Percentiles rank a stretch among this genome's conserved stretches.
phyloP scores from a whole-genome alignment of 768 basidiomycete genomes.

The Rhodotorula sphaerocarpa region DNA sequence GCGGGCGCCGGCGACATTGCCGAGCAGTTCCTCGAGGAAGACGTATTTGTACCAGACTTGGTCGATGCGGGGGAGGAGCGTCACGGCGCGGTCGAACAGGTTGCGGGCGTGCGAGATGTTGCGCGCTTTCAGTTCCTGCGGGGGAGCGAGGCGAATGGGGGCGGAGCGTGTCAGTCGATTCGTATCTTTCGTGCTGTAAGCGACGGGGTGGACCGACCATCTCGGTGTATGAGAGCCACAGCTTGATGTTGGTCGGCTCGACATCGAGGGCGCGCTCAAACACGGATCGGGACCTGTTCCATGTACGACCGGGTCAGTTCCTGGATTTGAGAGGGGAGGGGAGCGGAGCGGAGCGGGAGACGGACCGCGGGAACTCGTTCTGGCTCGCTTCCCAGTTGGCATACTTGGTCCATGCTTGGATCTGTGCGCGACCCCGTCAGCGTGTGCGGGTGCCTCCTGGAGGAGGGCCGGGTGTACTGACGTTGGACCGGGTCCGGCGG shows the following conservation, averaged over 20 bases:
- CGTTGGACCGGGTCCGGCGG: conserved; percentile 44
- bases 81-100: conserved; percentile 93
- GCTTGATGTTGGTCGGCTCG: conserved; percentile 74
- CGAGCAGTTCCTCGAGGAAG: conserved; percentile 90
- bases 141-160: background rate
- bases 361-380: conserved; percentile 76
- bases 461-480: too few species aligned
- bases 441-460: too few species aligned
- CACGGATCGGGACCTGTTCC: conserved; percentile 66
- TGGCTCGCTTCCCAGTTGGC: conserved; percentile 73
- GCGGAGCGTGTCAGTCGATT: background rate
- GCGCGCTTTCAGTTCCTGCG: conserved; percentile 81
- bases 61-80: conserved; percentile 88
- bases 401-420: conserved; percentile 50
- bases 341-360: background rate
- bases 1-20: conserved; percentile 89
- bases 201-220: conserved; percentile 48
- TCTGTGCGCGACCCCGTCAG: conserved; percentile 40
- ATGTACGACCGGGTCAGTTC: background rate
- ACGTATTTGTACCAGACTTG: conserved; percentile 99
- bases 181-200: background rate
- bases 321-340: too few species aligned
- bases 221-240: conserved; percentile 92
- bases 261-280: conserved; percentile 96
- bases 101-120: conserved; percentile 97